Conservation (phyloP, 139 green algal genomes). For the Picochlorum sp. region DNA sequence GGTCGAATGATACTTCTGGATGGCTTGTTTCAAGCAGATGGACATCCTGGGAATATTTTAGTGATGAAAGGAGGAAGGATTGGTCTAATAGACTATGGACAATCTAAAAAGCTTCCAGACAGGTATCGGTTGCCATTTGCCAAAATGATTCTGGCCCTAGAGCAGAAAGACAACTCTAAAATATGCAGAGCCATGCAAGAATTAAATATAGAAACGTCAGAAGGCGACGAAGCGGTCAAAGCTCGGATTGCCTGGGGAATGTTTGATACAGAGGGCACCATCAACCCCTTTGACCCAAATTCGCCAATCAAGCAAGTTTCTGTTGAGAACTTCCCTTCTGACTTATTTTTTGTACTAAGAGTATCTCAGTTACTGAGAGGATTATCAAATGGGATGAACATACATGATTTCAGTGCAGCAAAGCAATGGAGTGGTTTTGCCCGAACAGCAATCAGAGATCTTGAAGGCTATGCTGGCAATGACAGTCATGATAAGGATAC, state of each 20-base stretch:
- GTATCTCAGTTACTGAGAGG: conserved; percentile 79
- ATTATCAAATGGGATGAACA: conserved; percentile 70
- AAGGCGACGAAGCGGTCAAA: conserved; percentile 36
- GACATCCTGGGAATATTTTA: conserved; percentile 78
- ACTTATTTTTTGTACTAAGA: conserved; percentile 95
- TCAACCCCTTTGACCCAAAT: conserved; percentile 79
- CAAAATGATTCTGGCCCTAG: conserved; percentile 62
- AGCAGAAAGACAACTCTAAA: conserved; percentile 15
- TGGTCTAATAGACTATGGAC: conserved; percentile 89
- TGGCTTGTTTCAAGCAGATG: conserved; percentile 76
- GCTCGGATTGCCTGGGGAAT: conserved; percentile 78
- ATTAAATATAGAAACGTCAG: conserved; percentile 62
- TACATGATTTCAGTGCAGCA: conserved; percentile 62
- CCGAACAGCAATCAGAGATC: conserved; percentile 30
- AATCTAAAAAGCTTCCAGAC: conserved; percentile 83
- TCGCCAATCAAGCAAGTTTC: conserved; percentile 73
- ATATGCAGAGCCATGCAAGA: conserved; percentile 36
- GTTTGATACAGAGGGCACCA: conserved; percentile 86
- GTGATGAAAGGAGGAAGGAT: conserved; percentile 66
- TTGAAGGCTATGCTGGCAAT: not conserved
- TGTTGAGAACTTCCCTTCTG: conserved; percentile 81
- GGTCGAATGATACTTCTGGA: conserved; percentile 86
- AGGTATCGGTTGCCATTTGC: conserved; percentile 57
- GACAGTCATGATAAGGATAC: not conserved
- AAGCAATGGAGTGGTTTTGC: conserved; percentile 70